Evolutionary conservation across 2,329 filamentous ascomycete species (phyloP).

Genomic region (Colletotrichum liriopes): DNA sequence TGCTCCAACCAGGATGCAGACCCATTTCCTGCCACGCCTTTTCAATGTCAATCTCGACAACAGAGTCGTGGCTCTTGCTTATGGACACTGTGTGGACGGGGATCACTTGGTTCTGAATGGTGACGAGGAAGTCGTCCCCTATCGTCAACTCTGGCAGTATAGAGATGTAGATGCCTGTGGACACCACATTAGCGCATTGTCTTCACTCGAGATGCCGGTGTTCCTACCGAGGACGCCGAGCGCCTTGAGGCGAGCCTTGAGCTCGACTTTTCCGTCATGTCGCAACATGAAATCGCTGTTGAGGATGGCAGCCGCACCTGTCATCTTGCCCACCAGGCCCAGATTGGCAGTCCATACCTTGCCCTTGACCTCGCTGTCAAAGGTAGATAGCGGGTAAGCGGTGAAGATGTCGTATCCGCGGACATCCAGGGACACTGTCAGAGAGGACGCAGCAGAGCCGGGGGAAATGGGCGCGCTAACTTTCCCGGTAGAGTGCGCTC

Average conservation of each 20-base stretch:
- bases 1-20: slow-evolving; percentile 81
- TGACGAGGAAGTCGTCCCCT: slow-evolving; percentile 78
- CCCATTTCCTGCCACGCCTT: slow-evolving; percentile 84
- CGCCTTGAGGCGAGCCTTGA: slow-evolving; percentile 83
- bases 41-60: slow-evolving; percentile 84
- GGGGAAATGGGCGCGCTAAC: slow-evolving; percentile 68
- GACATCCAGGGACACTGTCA: slow-evolving; percentile 74
- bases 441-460: slow-evolving; percentile 63
- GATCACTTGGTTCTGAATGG: slow-evolving; percentile 80
- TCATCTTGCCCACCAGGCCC: slow-evolving; percentile 90
- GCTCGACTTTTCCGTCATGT: slow-evolving; percentile 71
- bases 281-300: slow-evolving; percentile 70
- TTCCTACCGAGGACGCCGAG: slow-evolving; percentile 80
- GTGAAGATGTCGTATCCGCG: slow-evolving; percentile 87
- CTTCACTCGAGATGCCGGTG: slow-evolving; percentile 18
- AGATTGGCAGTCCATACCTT: slow-evolving; percentile 76
- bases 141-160: slow-evolving; percentile 74
- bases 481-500: slow-evolving; percentile 78
- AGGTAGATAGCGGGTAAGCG: slow-evolving; percentile 76
- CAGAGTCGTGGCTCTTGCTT: slow-evolving; percentile 64
- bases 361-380: slow-evolving; percentile 62
- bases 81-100: slow-evolving; percentile 76
- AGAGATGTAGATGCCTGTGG: slow-evolving; percentile 82
- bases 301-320: slow-evolving; percentile 84
- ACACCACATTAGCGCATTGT: not conserved